Evolutionary conservation across 768 basidiomycete species (phyloP), one percentile per base, ranked within the genome.

Genomic region (Psilocybe sp.): DNA sequence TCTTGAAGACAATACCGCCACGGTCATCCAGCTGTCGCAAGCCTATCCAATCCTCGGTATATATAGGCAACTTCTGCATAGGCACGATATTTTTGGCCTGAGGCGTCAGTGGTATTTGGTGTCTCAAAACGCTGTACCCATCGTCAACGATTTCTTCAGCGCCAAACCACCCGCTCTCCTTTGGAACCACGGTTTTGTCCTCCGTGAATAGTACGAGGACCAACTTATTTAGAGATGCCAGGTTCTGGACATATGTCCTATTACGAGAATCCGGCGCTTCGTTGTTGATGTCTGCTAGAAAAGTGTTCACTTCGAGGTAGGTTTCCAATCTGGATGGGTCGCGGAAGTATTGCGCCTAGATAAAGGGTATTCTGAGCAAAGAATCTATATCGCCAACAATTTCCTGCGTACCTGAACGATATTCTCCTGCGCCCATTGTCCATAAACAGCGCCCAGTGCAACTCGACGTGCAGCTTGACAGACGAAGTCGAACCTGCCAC

Each of bases 81-180:
- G 88, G 84, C 23, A 92, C 69, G 39, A 89, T 75, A 1, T 46
- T 23, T 19, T 32, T 16, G 15, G 4, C 19, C 11, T 34, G 11
- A 16, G 12, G 19, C 12, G 14, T 18, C n/a, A 11, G 43, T 36
- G 15, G 11, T 35, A 37, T 18, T 11, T 34, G 34, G 18, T 19
- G 16, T 31, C 36, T 13, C 23, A 8, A 12, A 47, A n/a, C 39
- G 18, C 18, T 20, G 32, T 14, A 35, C 49, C 47, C 52, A 7
- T 68, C 68, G 14, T 76, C 72, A 15, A 71, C 66, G 18, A 65
- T 69, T 1, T 73, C 74, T 58, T 87, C 85, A 3, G 87, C 85
- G 5, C 88, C 90, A 66, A 94, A 93, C 91, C 90, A 92, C 10
- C 87, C 71, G 57, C 81, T 89, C 66, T 92, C 90, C 65, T 89